phyloP scores from a whole-genome alignment of 805 yeast genomes.

The Candida silvatica region DNA sequence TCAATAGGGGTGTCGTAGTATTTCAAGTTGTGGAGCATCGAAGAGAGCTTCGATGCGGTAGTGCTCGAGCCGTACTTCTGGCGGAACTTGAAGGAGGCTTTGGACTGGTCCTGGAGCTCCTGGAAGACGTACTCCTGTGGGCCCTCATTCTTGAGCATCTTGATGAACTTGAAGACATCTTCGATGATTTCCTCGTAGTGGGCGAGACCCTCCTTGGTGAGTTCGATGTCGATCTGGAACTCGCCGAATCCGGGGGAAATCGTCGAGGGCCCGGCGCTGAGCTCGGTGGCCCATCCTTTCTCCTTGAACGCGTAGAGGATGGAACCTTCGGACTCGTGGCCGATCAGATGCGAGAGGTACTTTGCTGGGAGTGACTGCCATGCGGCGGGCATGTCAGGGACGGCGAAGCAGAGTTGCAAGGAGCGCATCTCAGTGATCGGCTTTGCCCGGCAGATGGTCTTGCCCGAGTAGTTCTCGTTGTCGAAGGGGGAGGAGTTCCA shows the following conservation, averaged over 20 bases:
- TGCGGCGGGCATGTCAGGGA: conserved; percentile 63
- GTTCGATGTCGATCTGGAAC: conserved; percentile 63
- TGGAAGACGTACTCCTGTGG: conserved; percentile 75
- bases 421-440: conserved; percentile 78
- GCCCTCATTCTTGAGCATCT: conserved; percentile 43
- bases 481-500: conserved; percentile 41
- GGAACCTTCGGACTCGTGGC: conserved; percentile 92
- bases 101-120: conserved; percentile 66
- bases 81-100: conserved; percentile 65
- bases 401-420: conserved; percentile 57
- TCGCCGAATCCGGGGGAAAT: conserved; percentile 60
- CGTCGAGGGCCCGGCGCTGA: conserved; percentile 65
- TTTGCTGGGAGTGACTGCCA: conserved; percentile 67
- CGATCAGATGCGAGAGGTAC: conserved; percentile 73
- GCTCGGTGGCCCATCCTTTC: conserved; percentile 70
- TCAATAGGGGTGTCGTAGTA: conserved; percentile 16
- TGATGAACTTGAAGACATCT: conserved; percentile 64
- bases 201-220: conserved; percentile 64
- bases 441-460: conserved; percentile 45
- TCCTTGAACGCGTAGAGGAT: conserved; percentile 59
- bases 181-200: conserved; percentile 54
- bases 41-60: conserved; percentile 50
- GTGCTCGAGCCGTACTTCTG: conserved; percentile 68
- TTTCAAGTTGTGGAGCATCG: conserved; percentile 16
- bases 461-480: conserved; percentile 38